phyloP scores from a whole-genome alignment of 768 basidiomycete genomes.

The Psilocybe tampanensis region DNA sequence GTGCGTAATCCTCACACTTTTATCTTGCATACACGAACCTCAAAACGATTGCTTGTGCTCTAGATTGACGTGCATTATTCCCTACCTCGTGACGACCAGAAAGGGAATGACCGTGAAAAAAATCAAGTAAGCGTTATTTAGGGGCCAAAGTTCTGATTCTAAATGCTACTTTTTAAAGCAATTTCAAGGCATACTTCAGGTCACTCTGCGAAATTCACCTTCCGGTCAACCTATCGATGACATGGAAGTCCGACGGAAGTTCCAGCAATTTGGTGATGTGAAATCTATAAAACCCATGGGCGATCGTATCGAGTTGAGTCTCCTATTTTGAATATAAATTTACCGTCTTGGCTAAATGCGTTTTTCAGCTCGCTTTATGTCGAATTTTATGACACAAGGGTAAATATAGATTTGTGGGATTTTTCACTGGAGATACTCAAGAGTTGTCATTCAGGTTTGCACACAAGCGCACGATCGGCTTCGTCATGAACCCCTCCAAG shows the following conservation, averaged over 20 bases:
- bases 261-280: conserved; percentile 90
- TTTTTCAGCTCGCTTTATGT: conserved; percentile 78
- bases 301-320: conserved; percentile 61
- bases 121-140: conserved; percentile 64
- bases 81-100: conserved; percentile 85
- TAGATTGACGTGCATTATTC: conserved; percentile 99
- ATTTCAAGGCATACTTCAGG: conserved; percentile 83
- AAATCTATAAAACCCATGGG: conserved; percentile 72
- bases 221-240: conserved; percentile 76
- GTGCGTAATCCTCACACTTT: conserved; percentile 50
- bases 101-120: conserved; percentile 71
- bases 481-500: conserved; percentile 76
- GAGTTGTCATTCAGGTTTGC: conserved; percentile 53
- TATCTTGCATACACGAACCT: background rate
- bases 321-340: background rate
- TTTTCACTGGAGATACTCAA: background rate
- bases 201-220: conserved; percentile 73
- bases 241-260: conserved; percentile 81
- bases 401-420: too few relatives aligned
- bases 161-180: conserved; percentile 45
- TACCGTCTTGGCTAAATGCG: background rate
- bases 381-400: conserved; percentile 92
- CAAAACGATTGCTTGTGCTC: conserved; percentile 24
- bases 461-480: conserved; percentile 81
- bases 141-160: background rate